phyloP scores from a whole-genome alignment of 2,329 filamentous ascomycete species.

The Lanzia echinophila region DNA sequence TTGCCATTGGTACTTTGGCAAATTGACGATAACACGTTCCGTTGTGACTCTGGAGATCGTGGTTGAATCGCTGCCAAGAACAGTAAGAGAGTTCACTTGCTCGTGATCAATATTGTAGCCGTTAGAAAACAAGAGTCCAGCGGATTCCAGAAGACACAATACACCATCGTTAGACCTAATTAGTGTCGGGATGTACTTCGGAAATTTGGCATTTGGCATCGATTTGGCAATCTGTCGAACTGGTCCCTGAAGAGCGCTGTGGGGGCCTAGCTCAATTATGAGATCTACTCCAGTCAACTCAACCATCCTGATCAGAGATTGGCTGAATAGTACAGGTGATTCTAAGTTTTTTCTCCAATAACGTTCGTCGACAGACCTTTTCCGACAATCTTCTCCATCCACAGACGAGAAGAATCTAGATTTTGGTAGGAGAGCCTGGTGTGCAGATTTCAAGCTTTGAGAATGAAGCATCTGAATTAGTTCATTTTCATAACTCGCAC shows the following conservation, averaged over 20 bases:
- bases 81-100: neutral
- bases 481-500: neutral
- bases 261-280: conserved; percentile 18
- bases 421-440: neutral
- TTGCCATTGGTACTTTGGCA: conserved; percentile 44
- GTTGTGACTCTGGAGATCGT: neutral
- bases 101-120: conserved; percentile 6
- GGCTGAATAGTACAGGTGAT: neutral
- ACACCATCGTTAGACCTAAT: conserved; percentile 2
- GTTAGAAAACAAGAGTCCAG: conserved; percentile 6
- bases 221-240: conserved; percentile 9
- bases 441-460: neutral
- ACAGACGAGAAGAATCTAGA: neutral
- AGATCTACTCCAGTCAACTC: neutral
- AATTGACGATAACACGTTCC: conserved; percentile 10
- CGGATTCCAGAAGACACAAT: conserved; percentile 5
- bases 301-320: neutral
- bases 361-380: neutral
- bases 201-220: conserved; percentile 1
- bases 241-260: conserved; percentile 15
- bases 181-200: conserved; percentile 8
- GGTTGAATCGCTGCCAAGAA: neutral
- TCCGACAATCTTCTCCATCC: neutral
- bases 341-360: conserved; percentile 8
- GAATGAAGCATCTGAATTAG: neutral